Percentiles rank a stretch among this genome's conserved stretches.
These are phyloP conservation scores for Chytriomyces confervae DNA, from an alignment of 192 early-diverging fungal species.

Conservation along the genomic window DNA sequence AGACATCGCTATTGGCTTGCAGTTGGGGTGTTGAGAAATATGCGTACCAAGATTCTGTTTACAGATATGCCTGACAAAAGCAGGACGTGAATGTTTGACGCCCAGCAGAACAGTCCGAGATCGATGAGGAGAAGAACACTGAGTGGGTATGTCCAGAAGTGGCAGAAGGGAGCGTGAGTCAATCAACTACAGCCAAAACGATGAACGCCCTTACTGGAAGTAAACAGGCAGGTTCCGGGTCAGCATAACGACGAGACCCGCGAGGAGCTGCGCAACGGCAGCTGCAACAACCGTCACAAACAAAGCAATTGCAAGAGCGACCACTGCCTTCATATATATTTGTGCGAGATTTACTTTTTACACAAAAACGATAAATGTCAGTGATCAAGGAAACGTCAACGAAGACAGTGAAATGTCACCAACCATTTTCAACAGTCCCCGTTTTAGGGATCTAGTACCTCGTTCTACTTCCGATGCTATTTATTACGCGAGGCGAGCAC, in stretches of 20 bases:
- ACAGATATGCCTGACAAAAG: conserved; percentile 44
- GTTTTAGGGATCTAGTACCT: too few species aligned
- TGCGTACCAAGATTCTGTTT: conserved; percentile 30
- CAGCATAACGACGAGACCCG: conserved; percentile 13
- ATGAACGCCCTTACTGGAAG: conserved; percentile 19
- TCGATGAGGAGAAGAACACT: conserved; percentile 50
- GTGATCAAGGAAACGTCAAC: too few species aligned
- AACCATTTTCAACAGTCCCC: too few species aligned
- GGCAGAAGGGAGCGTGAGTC: conserved; percentile 27
- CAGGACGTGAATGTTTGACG: conserved; percentile 53
- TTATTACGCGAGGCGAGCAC: too few species aligned
- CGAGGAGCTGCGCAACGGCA: neutral
- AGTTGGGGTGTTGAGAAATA: neutral
- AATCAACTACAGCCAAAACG: neutral
- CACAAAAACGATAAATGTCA: too few species aligned
- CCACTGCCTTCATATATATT: neutral
- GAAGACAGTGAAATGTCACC: too few species aligned
- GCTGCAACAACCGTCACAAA: neutral
- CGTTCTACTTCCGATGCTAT: too few species aligned
- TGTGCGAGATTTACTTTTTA: neutral
- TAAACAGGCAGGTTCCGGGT: conserved; percentile 23
- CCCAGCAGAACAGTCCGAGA: conserved; percentile 58
- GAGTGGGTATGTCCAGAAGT: conserved; percentile 27
- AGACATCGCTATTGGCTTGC: neutral
- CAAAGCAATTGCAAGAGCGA: neutral